Percentiles rank a stretch among this genome's conserved stretches.
Evolutionary conservation across 2,329 filamentous ascomycete genomes (phyloP).

Genomic region (Plenodomus tracheiphilus): DNA sequence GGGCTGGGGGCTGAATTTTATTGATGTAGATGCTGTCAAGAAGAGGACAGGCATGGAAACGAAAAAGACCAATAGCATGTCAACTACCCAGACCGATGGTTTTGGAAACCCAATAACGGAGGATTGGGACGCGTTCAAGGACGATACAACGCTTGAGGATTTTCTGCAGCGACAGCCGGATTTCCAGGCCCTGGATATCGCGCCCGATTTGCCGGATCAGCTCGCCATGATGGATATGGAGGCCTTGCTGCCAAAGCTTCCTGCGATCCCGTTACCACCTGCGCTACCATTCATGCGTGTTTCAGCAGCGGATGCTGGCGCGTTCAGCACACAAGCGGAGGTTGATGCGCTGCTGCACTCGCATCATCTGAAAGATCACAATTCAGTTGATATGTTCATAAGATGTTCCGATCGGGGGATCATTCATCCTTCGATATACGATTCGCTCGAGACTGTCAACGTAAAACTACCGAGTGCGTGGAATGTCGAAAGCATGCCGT

Average conservation of each 20-base stretch:
- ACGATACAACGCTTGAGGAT: slow-evolving; percentile 43
- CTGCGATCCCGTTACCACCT: slow-evolving; percentile 42
- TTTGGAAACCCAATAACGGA: slow-evolving; percentile 31
- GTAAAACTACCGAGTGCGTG: slow-evolving; percentile 57
- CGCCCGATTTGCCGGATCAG: slow-evolving; percentile 45
- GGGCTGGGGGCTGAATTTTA: slow-evolving; percentile 60
- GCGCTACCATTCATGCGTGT: slow-evolving; percentile 37
- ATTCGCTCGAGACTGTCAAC: slow-evolving; percentile 77
- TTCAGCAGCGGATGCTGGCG: slow-evolving; percentile 38
- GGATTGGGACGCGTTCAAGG: slow-evolving; percentile 39
- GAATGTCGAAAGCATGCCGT: slow-evolving; percentile 52
- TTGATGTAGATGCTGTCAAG: slow-evolving; percentile 52
- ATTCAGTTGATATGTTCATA: slow-evolving; percentile 78
- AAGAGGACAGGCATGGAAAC: slow-evolving; percentile 40
- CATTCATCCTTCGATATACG: slow-evolving; percentile 80
- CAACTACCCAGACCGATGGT: slow-evolving; percentile 16
- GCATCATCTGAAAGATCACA: slow-evolving; percentile 64
- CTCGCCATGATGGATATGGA: slow-evolving; percentile 48
- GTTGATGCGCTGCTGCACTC: slow-evolving; percentile 47
- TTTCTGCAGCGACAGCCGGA: slow-evolving; percentile 45
- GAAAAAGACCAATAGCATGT: slow-evolving; percentile 12
- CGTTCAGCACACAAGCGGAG: slow-evolving; percentile 45
- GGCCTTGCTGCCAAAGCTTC: slow-evolving; percentile 42
- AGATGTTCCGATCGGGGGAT: slow-evolving; percentile 71
- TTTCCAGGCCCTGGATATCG: slow-evolving; percentile 36